Base-by-base conservation (phyloP, 208 protist species). In the Strigomonas culicis region DNA sequence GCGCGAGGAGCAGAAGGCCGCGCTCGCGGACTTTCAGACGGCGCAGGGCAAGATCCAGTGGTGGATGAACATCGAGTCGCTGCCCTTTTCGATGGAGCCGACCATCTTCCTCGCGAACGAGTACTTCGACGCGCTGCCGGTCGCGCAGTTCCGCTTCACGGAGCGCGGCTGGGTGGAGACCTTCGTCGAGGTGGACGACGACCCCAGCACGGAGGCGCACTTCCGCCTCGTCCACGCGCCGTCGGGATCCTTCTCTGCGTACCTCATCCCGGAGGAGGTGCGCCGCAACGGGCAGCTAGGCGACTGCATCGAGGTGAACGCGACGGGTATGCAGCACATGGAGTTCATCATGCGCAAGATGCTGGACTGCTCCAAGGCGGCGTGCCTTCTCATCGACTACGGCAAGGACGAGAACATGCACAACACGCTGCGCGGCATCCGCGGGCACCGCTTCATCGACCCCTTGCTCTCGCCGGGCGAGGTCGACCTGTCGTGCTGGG, bases 111-210 rank as follows among this genome's bases (percentile, higher is more conserved):
- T 95, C 56, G 79, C 81, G 2, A 95, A 97, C 41, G 92, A 97
- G 79, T 94, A 92, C 68, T 97, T 97, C 68, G 92, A 97, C 59
- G 92, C 88, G 10, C 75, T 97, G 50, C 88, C 92, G n/a, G 87
- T 97, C 22, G 90, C 91, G n/a, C 84, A 95, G 72, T 97, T 96
- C 62, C 85, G 90, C 63, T 93, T 81, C 68, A 97, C 90, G 24
- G 88, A 97, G 73, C 80, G 92, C 31, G 92, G 92, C 31, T 97
- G 92, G 90, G 82, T 92, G 24, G 92, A 97, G 77, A 94, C 88
- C 73, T 91, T 90, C 61, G 72, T 97, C 51, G 92, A 97, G 76
- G 79, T 96, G 41, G 89, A 97, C 65, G 87, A 92, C 53, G 82
- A 93, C 66, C 82, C 87, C 2, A 77, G 61, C 59, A 77, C 72